A percentile compares a stretch with the other conserved stretches of the same genome.
Evolutionary conservation across 2,329 filamentous ascomycete genomes (phyloP).

Genomic region (Ophiostoma ulmi): DNA sequence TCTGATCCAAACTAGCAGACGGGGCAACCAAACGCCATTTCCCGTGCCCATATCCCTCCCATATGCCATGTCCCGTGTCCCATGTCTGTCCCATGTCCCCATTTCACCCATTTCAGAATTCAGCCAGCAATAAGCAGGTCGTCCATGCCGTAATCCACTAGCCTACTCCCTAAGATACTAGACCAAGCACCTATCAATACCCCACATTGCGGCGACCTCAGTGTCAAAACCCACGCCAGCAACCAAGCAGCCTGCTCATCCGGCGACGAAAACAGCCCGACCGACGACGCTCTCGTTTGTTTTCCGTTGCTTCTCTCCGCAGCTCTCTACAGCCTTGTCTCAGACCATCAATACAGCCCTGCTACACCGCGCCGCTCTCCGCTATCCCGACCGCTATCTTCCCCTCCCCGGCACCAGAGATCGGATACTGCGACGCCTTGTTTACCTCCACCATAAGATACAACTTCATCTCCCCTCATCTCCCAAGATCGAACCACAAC

Average conservation of each 20-base stretch:
- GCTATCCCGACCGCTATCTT: not conserved
- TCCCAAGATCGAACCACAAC: not conserved
- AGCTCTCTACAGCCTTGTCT: slow-evolving; percentile 4
- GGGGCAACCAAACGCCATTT: slow-evolving; percentile 16
- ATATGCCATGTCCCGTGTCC: not conserved
- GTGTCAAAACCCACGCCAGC: slow-evolving; percentile 14
- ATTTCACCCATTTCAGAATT: slow-evolving; percentile 4
- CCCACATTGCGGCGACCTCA: slow-evolving; percentile 24
- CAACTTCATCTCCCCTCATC: not conserved
- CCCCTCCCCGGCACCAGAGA: not conserved
- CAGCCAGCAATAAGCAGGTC: not conserved
- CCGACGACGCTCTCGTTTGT: slow-evolving; percentile 1
- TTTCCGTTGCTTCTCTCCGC: not conserved
- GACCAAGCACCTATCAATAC: slow-evolving; percentile 15
- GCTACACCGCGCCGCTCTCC: not conserved
- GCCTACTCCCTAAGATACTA: not conserved
- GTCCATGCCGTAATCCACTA: slow-evolving; percentile 11
- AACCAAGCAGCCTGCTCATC: slow-evolving; percentile 15
- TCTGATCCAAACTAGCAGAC: not conserved
- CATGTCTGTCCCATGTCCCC: not conserved
- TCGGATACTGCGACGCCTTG: slow-evolving; percentile 6
- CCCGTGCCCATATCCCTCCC: not conserved
- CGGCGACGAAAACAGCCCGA: slow-evolving; percentile 20
- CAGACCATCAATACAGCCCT: not conserved
- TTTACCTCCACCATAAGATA: not conserved